These are phyloP conservation scores for Karstenula rhodostoma DNA, from an alignment of 2,329 filamentous ascomycete species.

Conservation along the genomic window DNA sequence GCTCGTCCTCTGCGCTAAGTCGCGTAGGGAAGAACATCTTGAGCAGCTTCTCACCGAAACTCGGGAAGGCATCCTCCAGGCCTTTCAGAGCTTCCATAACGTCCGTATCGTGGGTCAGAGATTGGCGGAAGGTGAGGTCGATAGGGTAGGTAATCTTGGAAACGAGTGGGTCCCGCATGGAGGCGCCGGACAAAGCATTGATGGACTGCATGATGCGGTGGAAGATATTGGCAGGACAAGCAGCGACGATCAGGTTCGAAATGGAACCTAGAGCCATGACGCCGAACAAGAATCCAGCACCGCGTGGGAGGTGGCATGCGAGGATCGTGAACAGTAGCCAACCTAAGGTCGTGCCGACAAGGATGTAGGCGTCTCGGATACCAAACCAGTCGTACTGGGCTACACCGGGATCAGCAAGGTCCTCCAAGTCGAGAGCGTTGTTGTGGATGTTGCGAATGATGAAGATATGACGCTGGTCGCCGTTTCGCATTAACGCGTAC, in stretches of 20 bases:
- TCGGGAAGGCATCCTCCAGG: not conserved
- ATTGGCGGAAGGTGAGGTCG: not conserved
- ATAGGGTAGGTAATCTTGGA: not conserved
- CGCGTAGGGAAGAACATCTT: slow-evolving; percentile 7
- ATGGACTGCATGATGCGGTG: not conserved
- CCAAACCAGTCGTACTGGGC: slow-evolving; percentile 10
- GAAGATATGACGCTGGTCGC: slow-evolving; percentile 15
- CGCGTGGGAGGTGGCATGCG: not conserved
- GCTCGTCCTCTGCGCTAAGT: slow-evolving; percentile 4
- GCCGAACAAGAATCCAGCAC: slow-evolving; percentile 1
- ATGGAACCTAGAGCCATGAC: slow-evolving; percentile 8
- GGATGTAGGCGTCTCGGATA: not conserved
- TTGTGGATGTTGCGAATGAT: slow-evolving; percentile 7
- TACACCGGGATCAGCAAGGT: slow-evolving; percentile 6
- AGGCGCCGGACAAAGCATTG: not conserved
- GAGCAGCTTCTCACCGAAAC: slow-evolving; percentile 10
- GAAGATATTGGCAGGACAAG: not conserved
- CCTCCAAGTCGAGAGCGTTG: slow-evolving; percentile 6
- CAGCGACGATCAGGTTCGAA: slow-evolving; percentile 3
- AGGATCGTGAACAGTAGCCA: slow-evolving; percentile 10
- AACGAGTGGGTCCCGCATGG: not conserved
- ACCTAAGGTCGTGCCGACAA: not conserved
- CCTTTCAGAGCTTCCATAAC: slow-evolving; percentile 8
- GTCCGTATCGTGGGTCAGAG: not conserved
- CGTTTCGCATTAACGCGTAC: slow-evolving; percentile 14